Evolutionary conservation across 495 filamentous ascomycete genomes (phyloP).

Genomic region (Xylaria flabelliformis): DNA sequence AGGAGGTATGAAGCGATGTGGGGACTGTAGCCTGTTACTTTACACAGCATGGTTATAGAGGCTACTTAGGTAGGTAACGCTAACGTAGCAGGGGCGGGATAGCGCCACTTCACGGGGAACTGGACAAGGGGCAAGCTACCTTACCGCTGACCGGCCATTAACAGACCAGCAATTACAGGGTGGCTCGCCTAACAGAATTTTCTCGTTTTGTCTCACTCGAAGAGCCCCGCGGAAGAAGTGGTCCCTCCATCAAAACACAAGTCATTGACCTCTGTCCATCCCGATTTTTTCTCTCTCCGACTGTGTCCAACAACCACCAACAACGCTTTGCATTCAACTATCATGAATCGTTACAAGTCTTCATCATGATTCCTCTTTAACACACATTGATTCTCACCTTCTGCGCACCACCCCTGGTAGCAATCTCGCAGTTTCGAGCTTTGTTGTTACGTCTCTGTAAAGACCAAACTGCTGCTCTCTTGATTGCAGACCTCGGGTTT

Average conservation of each 20-base stretch:
- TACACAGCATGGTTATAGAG: neutral
- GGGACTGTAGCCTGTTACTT: neutral
- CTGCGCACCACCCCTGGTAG: slow-evolving; percentile 6
- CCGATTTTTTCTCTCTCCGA: slow-evolving; percentile 7
- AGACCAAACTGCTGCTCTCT: slow-evolving; percentile 17
- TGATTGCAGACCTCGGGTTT: slow-evolving; percentile 10
- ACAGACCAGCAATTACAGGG: slow-evolving; percentile 2
- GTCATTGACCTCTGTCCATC: slow-evolving; percentile 15
- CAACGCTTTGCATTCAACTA: slow-evolving; percentile 19
- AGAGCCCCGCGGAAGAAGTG: slow-evolving; percentile 22
- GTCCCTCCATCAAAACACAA: slow-evolving; percentile 19
- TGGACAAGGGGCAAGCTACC: neutral
- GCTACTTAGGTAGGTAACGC: too few relatives aligned
- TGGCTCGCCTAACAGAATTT: slow-evolving; percentile 12
- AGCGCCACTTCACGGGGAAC: neutral
- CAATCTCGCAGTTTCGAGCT: slow-evolving; percentile 10
- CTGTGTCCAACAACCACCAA: slow-evolving; percentile 12
- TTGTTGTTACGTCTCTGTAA: slow-evolving; percentile 20
- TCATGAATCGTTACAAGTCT: slow-evolving; percentile 32
- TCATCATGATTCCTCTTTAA: slow-evolving; percentile 42
- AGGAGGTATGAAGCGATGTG: neutral
- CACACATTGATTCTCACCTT: slow-evolving; percentile 16
- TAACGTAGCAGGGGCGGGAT: too few relatives aligned
- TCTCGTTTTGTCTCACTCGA: slow-evolving; percentile 14
- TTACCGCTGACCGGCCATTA: neutral